phyloP scores from a whole-genome alignment of 306 rosid genomes.

The Urtica urens region DNA sequence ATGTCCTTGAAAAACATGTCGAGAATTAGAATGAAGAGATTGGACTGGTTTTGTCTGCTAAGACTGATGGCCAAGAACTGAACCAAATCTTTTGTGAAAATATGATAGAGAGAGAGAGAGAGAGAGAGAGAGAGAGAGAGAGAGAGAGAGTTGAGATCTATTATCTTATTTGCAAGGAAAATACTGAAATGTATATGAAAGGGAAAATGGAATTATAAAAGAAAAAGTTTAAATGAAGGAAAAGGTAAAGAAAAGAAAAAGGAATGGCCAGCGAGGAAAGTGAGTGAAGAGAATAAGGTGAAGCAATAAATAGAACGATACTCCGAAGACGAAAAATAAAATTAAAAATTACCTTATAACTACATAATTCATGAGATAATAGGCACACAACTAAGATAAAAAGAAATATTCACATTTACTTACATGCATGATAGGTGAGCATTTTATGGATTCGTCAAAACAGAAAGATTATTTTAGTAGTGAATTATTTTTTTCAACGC shows the following conservation, averaged over 20 bases:
- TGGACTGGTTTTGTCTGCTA: slow-evolving; percentile 3
- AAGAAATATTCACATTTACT: not conserved
- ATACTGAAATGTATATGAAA: slow-evolving; percentile 5
- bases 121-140: slow-evolving; percentile 15
- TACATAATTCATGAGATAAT: not conserved
- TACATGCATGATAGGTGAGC: slow-evolving; percentile 3
- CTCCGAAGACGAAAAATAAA: slow-evolving; percentile 9
- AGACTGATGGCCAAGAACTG: not conserved
- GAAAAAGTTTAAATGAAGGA: not conserved
- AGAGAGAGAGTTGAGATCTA: slow-evolving; percentile 9
- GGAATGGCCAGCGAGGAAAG: slow-evolving; percentile 24
- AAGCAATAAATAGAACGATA: not conserved
- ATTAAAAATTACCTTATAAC: not conserved
- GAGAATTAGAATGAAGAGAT: not conserved
- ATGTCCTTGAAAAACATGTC: not conserved
- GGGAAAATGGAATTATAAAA: not conserved
- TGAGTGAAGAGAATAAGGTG: slow-evolving; percentile 24
- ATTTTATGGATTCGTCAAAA: no score
- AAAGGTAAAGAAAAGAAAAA: slow-evolving; percentile 15
- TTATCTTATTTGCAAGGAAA: not conserved
- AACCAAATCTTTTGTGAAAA: slow-evolving; percentile 8
- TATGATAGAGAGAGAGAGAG: slow-evolving; percentile 4
- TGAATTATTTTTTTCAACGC: no score
- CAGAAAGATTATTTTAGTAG: no score
- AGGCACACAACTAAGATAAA: not conserved